phyloP scores from a whole-genome alignment of 495 filamentous ascomycete species.

The Friedmanniomyces simplex region DNA sequence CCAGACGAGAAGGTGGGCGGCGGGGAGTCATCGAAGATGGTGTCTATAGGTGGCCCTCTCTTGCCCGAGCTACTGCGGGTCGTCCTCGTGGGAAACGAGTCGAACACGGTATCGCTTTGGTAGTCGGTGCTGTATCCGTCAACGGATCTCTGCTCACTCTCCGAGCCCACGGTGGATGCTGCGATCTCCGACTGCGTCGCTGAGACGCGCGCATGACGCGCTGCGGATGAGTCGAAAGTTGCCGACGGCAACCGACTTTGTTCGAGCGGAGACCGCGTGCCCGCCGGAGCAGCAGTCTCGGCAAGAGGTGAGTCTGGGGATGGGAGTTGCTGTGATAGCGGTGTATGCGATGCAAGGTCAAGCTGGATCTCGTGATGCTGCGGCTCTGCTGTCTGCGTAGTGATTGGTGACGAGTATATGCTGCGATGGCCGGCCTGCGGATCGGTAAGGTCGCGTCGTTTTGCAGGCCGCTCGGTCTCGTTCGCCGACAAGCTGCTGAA shows the following conservation, averaged over 20 bases:
- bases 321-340: slow-evolving; percentile 3
- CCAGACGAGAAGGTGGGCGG: slow-evolving; percentile 34
- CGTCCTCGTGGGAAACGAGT: slow-evolving; percentile 74
- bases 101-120: slow-evolving; percentile 82
- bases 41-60: slow-evolving; percentile 58
- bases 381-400: background rate
- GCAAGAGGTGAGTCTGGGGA: background rate
- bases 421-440: slow-evolving; percentile 21
- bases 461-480: slow-evolving; percentile 21
- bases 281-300: background rate
- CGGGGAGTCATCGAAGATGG: slow-evolving; percentile 74
- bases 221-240: background rate
- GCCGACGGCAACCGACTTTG: slow-evolving; percentile 10
- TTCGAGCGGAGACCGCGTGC: slow-evolving; percentile 1
- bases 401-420: slow-evolving; percentile 21
- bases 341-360: slow-evolving; percentile 1
- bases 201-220: slow-evolving; percentile 20
- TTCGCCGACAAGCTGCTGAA: slow-evolving; percentile 19
- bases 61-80: slow-evolving; percentile 49
- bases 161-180: slow-evolving; percentile 52
- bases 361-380: slow-evolving; percentile 6
- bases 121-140: slow-evolving; percentile 83
- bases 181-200: slow-evolving; percentile 46
- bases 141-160: slow-evolving; percentile 64
- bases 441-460: slow-evolving; percentile 30